Conservation (phyloP, 176 grass and related monocot species). For the sorghum (Sorghum bicolor) region DNA sequence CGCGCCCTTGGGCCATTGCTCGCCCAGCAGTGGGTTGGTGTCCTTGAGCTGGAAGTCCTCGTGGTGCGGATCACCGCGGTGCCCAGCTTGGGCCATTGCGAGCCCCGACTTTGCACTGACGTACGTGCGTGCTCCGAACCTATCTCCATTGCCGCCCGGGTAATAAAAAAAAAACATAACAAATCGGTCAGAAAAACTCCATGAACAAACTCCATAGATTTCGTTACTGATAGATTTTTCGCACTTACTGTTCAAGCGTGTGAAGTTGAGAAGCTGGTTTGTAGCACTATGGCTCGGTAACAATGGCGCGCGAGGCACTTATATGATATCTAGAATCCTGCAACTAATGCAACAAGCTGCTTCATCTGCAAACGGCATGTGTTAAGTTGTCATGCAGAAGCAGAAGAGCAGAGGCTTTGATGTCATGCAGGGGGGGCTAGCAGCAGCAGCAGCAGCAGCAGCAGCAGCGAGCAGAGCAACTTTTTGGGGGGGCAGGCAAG, state of each 20-base stretch:
- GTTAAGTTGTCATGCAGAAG: not conserved
- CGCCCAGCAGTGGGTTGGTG: constrained; percentile 78
- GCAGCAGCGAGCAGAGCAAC: not conserved
- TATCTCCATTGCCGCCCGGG: not conserved
- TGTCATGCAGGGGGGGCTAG: not conserved
- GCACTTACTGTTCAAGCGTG: not conserved
- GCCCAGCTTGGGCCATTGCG: not conserved
- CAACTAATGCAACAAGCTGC: not conserved
- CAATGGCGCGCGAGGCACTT: not conserved
- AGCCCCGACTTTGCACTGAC: not conserved
- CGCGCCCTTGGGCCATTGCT: constrained; percentile 68
- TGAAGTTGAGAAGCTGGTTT: not conserved
- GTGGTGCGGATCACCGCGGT: constrained; percentile 45
- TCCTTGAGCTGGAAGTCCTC: constrained; percentile 90
- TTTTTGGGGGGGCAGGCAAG: constrained; percentile 17
- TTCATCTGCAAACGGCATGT: not conserved
- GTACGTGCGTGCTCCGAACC: not conserved
- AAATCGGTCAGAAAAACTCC: not conserved
- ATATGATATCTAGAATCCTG: constrained; percentile 2
- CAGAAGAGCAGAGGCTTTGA: not conserved
- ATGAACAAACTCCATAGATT: not conserved
- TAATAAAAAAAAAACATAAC: not conserved
- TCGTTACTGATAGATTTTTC: not conserved
- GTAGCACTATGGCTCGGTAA: not conserved
- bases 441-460: not conserved